These are phyloP conservation scores for Didymella arachidicola DNA, from an alignment of 2,329 filamentous ascomycete genomes.

Conservation along the genomic window DNA sequence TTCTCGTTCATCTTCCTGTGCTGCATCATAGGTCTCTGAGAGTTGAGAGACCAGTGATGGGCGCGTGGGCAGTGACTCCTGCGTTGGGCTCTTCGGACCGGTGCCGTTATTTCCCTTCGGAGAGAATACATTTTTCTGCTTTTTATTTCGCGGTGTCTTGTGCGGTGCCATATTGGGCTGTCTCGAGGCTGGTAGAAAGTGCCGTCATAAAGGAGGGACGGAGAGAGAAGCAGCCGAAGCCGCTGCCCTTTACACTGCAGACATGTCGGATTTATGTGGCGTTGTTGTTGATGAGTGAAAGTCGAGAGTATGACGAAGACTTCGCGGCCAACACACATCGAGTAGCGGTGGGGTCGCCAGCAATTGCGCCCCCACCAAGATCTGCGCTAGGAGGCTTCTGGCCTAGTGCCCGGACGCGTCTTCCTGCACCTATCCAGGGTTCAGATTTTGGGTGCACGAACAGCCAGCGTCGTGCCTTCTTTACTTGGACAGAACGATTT, in stretches of 20 bases:
- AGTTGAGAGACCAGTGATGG: slow-evolving; percentile 47
- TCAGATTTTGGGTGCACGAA: slow-evolving; percentile 19
- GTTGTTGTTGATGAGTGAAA: slow-evolving; percentile 25
- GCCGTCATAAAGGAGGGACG: slow-evolving; percentile 45
- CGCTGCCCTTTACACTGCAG: slow-evolving; percentile 55
- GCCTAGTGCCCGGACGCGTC: slow-evolving; percentile 33
- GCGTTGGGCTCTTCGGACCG: slow-evolving; percentile 35
- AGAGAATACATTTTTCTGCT: slow-evolving; percentile 44
- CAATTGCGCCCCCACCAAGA: slow-evolving; percentile 31
- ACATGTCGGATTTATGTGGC: slow-evolving; percentile 37
- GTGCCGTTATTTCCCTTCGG: slow-evolving; percentile 36
- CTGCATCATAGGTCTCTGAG: slow-evolving; percentile 75
- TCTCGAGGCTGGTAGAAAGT: slow-evolving; percentile 45
- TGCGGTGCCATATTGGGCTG: slow-evolving; percentile 56
- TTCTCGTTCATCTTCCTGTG: slow-evolving; percentile 87
- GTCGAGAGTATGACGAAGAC: slow-evolving; percentile 29
- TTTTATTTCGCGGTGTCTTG: slow-evolving; percentile 55
- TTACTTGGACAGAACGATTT: background rate
- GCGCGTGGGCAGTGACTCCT: slow-evolving; percentile 41
- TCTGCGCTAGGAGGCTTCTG: slow-evolving; percentile 17
- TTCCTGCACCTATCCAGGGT: slow-evolving; percentile 21
- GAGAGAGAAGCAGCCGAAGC: slow-evolving; percentile 57
- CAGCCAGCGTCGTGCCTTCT: slow-evolving; percentile 22
- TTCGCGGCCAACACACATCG: slow-evolving; percentile 36
- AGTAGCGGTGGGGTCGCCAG: slow-evolving; percentile 35